phyloP scores from a whole-genome alignment of 345 rosid genomes.

The Litchi chinensis region DNA sequence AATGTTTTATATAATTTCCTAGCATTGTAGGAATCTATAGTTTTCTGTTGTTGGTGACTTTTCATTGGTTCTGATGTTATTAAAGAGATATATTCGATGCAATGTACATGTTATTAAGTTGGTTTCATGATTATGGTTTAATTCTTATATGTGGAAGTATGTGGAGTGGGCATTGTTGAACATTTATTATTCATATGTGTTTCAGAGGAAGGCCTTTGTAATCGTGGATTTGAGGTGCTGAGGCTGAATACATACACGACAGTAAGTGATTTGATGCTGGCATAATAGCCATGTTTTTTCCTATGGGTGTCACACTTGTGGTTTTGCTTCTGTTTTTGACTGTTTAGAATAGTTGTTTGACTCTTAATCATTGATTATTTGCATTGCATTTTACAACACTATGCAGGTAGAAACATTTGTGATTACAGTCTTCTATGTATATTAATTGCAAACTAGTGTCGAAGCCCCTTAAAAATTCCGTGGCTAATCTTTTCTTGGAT shows the following conservation, averaged over 20 bases:
- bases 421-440: background rate
- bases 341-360: background rate
- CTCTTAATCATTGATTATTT: background rate
- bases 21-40: background rate
- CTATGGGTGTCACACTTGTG: background rate
- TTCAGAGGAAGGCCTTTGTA: constrained; percentile 81
- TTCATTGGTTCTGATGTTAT: background rate
- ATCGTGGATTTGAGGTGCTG: constrained; percentile 87
- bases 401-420: background rate
- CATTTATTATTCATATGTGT: constrained; percentile 24
- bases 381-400: background rate
- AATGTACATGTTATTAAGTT: background rate
- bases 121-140: constrained; percentile 17
- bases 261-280: constrained; percentile 48
- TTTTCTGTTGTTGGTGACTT: background rate
- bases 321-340: background rate
- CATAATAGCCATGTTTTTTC: background rate
- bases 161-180: background rate
- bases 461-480: background rate
- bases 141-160: constrained; percentile 9
- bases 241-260: constrained; percentile 94
- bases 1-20: background rate
- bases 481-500: background rate
- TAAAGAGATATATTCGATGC: background rate
- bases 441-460: background rate